Conservation (phyloP, 1,284 basidiomycete genomes). For the Rhodotorula glutinis region DNA sequence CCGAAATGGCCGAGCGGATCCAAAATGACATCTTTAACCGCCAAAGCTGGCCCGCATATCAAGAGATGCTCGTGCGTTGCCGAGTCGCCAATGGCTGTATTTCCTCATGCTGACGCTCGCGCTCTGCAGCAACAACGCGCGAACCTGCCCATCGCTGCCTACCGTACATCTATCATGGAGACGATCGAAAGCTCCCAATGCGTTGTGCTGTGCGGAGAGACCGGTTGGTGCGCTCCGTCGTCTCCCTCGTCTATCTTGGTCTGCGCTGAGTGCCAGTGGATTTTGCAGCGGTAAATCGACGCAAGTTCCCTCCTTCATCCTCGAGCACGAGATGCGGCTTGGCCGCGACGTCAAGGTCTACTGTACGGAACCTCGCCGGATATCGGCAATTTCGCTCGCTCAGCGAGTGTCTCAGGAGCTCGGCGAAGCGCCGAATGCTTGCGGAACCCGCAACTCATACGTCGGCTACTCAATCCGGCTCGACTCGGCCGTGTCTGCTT, state of each 20-base stretch:
- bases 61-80: slow-evolving; percentile 77
- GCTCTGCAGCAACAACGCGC: slow-evolving; percentile 22
- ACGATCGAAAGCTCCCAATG: slow-evolving; percentile 76
- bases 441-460: slow-evolving; percentile 74
- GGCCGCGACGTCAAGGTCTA: slow-evolving; percentile 87
- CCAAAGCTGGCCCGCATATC: slow-evolving; percentile 65
- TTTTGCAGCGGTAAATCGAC: slow-evolving; percentile 85
- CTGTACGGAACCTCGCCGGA: slow-evolving; percentile 93
- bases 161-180: slow-evolving; percentile 71
- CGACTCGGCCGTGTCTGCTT: slow-evolving; percentile 61
- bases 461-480: slow-evolving; percentile 95
- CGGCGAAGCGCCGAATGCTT: slow-evolving; percentile 76
- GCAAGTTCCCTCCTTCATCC: slow-evolving; percentile 89
- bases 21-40: slow-evolving; percentile 61
- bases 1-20: slow-evolving; percentile 49
- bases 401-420: slow-evolving; percentile 92
- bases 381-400: slow-evolving; percentile 94
- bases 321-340: slow-evolving; percentile 81
- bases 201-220: slow-evolving; percentile 93
- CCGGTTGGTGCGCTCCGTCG: slow-evolving; percentile 69
- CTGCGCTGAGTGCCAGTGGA: background rate
- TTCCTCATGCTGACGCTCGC: background rate
- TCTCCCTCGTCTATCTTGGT: background rate
- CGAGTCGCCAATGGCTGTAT: background rate
- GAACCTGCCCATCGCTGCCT: slow-evolving; percentile 80